A percentile compares a stretch with the other conserved stretches of the same genome.
Evolutionary conservation across 192 early-diverging fungal species (phyloP).

Genomic region (Coemansia sp.): DNA sequence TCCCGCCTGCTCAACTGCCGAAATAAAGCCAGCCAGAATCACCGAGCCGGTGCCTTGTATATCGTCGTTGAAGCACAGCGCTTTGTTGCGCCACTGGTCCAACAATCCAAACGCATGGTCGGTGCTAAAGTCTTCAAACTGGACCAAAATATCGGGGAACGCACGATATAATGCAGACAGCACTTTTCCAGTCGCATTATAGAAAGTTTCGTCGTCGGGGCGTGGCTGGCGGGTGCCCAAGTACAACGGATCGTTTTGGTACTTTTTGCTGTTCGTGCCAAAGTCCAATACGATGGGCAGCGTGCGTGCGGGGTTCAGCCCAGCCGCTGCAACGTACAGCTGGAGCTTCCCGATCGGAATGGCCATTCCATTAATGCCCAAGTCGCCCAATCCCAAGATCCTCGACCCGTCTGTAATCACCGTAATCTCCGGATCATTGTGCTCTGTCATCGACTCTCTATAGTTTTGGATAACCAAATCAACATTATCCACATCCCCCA

Average conservation of each 20-base stretch:
- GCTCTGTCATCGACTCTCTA: constrained; percentile 60
- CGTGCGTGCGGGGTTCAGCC: constrained; percentile 80
- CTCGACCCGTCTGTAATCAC: constrained; percentile 94
- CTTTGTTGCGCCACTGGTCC: constrained; percentile 70
- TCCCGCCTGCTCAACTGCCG: constrained; percentile 69
- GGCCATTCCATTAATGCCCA: constrained; percentile 94
- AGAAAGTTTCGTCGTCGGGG: constrained; percentile 65
- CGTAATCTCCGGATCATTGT: constrained; percentile 72
- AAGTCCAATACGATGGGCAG: constrained; percentile 90
- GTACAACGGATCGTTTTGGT: constrained; percentile 84
- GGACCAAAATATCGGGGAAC: constrained; percentile 83
- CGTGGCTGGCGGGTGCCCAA: constrained; percentile 71
- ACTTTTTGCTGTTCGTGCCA: constrained; percentile 83
- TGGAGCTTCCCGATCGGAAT: constrained; percentile 95
- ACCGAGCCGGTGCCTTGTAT: constrained; percentile 75
- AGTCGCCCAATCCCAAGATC: constrained; percentile 90
- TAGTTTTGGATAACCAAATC: constrained; percentile 77
- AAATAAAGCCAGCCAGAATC: constrained; percentile 87
- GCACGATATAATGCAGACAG: constrained; percentile 66
- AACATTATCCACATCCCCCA: constrained; percentile 71
- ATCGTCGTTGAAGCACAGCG: constrained; percentile 88
- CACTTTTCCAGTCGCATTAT: constrained; percentile 73
- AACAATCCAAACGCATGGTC: constrained; percentile 89
- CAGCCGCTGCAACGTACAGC: constrained; percentile 81
- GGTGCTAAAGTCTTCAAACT: constrained; percentile 95